phyloP scores from a whole-genome alignment of 2,329 filamentous ascomycete genomes.

The Microdochium bolleyi region DNA sequence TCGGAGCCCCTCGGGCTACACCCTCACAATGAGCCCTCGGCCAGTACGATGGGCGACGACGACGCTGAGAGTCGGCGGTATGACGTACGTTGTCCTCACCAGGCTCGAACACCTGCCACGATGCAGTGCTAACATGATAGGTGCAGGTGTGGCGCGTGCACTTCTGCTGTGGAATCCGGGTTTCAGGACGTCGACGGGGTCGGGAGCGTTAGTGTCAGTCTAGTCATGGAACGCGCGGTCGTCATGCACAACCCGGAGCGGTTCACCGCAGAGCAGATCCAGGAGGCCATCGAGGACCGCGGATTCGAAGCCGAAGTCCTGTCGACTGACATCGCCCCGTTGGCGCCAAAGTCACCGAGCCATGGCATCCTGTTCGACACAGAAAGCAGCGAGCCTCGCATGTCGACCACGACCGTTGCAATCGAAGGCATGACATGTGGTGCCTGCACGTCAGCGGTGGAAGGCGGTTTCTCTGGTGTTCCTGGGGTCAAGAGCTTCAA shows the following conservation, averaged over 20 bases:
- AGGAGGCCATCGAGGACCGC: conserved; percentile 82
- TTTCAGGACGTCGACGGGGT: conserved; percentile 78
- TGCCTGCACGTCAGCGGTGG: conserved; percentile 79
- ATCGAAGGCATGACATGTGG: conserved; percentile 89
- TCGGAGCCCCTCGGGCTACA: conserved; percentile 21
- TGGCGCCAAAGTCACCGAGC: conserved; percentile 26
- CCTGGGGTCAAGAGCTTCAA: conserved; percentile 67
- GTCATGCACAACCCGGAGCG: conserved; percentile 76
- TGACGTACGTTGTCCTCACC: conserved; percentile 41
- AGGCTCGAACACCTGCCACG: not conserved
- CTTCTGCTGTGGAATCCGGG: conserved; percentile 86
- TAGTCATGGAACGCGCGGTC: conserved; percentile 95
- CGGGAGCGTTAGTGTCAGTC: conserved; percentile 79
- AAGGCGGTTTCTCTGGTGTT: conserved; percentile 70
- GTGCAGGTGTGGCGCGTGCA: conserved; percentile 81
- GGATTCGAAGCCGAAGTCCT: conserved; percentile 89
- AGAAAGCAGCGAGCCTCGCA: conserved; percentile 27
- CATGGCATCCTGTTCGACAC: conserved; percentile 23
- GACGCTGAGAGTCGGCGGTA: conserved; percentile 83
- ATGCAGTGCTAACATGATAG: conserved; percentile 16
- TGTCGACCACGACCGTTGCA: conserved; percentile 65
- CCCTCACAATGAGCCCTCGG: conserved; percentile 16
- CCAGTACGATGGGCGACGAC: conserved; percentile 70
- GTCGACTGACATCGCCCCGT: conserved; percentile 61
- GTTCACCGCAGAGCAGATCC: conserved; percentile 67